Conservation (phyloP, 2,329 filamentous ascomycete species). For the Xylariomycetidae sp. region DNA sequence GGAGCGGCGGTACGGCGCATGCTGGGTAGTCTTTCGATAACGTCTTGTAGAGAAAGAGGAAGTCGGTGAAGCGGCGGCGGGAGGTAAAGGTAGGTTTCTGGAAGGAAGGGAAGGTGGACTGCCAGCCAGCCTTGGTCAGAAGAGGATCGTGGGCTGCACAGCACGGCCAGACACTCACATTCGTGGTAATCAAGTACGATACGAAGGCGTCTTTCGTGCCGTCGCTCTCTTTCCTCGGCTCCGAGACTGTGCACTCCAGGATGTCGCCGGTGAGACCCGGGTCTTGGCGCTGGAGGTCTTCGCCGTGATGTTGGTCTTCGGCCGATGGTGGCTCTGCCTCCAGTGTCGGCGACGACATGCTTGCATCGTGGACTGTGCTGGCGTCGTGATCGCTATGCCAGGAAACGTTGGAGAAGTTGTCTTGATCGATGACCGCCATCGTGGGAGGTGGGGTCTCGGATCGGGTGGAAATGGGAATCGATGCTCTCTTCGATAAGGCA, state of each 20-base stretch:
- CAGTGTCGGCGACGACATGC: slow-evolving; percentile 16
- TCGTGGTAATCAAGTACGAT: slow-evolving; percentile 88
- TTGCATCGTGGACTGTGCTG: slow-evolving; percentile 22
- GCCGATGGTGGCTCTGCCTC: slow-evolving; percentile 22
- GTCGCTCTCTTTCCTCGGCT: slow-evolving; percentile 90
- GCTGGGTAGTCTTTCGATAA: slow-evolving; percentile 83
- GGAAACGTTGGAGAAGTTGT: slow-evolving; percentile 76
- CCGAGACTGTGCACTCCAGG: slow-evolving; percentile 76
- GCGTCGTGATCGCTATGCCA: slow-evolving; percentile 63
- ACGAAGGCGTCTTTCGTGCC: slow-evolving; percentile 96
- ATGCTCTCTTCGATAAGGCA: no score
- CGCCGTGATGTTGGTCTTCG: slow-evolving; percentile 36
- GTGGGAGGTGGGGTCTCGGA: slow-evolving; percentile 10
- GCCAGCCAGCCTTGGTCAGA: slow-evolving; percentile 5
- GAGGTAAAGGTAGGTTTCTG: slow-evolving; percentile 73
- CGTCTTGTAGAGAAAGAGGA: slow-evolving; percentile 91
- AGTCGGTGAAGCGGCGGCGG: slow-evolving; percentile 93
- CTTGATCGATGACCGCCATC: slow-evolving; percentile 48
- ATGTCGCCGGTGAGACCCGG: slow-evolving; percentile 63
- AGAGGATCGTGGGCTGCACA: not conserved
- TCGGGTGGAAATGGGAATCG: no score
- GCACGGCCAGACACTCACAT: slow-evolving; percentile 48
- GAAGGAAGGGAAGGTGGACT: slow-evolving; percentile 95
- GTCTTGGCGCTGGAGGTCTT: slow-evolving; percentile 37
- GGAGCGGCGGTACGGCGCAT: slow-evolving; percentile 87